These are phyloP conservation scores for Remersonia thermophila DNA, from an alignment of 2,329 filamentous ascomycete species.

Conservation along the genomic window DNA sequence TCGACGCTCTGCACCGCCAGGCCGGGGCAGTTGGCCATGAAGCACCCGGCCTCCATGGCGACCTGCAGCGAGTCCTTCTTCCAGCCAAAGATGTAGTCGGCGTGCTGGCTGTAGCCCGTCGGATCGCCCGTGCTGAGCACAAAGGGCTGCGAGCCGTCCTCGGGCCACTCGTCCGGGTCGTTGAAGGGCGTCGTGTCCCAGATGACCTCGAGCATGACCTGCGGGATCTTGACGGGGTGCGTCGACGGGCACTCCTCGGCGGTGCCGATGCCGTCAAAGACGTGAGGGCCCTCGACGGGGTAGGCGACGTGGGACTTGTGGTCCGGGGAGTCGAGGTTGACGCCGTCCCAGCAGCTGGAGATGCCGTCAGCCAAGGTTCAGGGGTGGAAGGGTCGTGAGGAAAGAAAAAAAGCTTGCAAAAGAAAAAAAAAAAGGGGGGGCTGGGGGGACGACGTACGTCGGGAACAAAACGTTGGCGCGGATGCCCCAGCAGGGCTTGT, in stretches of 20 bases:
- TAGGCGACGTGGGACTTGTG: slow-evolving; percentile 30
- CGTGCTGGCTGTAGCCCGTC: slow-evolving; percentile 28
- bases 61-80: slow-evolving; percentile 23
- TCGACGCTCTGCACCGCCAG: too few species aligned
- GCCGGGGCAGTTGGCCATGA: too few species aligned
- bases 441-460: slow-evolving; percentile 29
- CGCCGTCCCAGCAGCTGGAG: slow-evolving; percentile 33
- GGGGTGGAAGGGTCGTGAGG: too few species aligned
- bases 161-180: slow-evolving; percentile 23
- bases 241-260: slow-evolving; percentile 24
- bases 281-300: slow-evolving; percentile 27
- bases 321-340: slow-evolving; percentile 31
- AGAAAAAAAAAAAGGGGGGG: slow-evolving; percentile 27
- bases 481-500: slow-evolving; percentile 29
- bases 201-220: slow-evolving; percentile 34
- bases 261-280: slow-evolving; percentile 19
- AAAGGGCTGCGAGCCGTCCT: slow-evolving; percentile 25
- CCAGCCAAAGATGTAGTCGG: slow-evolving; percentile 28
- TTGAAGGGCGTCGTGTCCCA: slow-evolving; percentile 29
- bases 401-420: slow-evolving; percentile 34
- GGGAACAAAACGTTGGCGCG: slow-evolving; percentile 33
- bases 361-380: too few species aligned
- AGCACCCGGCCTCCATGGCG: slow-evolving; percentile 21
- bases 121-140: slow-evolving; percentile 22
- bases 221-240: slow-evolving; percentile 29